Conservation (phyloP, 805 yeast species). For the Spencermartinsiella europaea region DNA sequence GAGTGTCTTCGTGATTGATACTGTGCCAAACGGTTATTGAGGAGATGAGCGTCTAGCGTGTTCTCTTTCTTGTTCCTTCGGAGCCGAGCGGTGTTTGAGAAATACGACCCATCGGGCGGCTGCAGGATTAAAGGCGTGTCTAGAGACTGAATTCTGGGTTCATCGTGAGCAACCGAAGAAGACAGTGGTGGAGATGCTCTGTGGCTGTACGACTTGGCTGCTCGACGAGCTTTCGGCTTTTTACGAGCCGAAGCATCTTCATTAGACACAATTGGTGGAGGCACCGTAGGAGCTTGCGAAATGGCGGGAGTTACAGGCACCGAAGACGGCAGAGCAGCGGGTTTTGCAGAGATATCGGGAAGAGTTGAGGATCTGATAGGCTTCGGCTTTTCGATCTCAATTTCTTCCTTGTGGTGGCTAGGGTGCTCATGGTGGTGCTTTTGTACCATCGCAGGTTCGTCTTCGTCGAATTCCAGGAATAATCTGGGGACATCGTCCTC, state of each 20-base stretch:
- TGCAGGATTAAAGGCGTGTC: not conserved
- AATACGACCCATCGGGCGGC: not conserved
- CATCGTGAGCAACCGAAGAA: not conserved
- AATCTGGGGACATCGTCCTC: not conserved
- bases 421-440: too few species aligned
- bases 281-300: not conserved
- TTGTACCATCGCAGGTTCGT: too few species aligned
- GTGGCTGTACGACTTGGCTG: conserved; percentile 49
- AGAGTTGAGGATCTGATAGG: not conserved
- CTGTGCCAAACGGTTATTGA: not conserved
- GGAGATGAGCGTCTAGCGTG: too few species aligned
- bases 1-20: not conserved
- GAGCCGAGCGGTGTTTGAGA: not conserved
- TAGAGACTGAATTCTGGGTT: too few species aligned
- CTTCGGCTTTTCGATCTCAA: not conserved
- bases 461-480: not conserved
- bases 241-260: conserved; percentile 36
- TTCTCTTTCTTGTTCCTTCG: not conserved
- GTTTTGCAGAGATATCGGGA: not conserved
- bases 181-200: not conserved
- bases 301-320: not conserved
- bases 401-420: not conserved
- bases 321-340: not conserved
- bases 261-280: not conserved
- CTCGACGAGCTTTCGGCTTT: conserved; percentile 55